Percentiles rank a stretch among this genome's conserved stretches.
Evolutionary conservation across 1,139 yeast genomes (phyloP).

Genomic region (Saccharomyces hybrid): DNA sequence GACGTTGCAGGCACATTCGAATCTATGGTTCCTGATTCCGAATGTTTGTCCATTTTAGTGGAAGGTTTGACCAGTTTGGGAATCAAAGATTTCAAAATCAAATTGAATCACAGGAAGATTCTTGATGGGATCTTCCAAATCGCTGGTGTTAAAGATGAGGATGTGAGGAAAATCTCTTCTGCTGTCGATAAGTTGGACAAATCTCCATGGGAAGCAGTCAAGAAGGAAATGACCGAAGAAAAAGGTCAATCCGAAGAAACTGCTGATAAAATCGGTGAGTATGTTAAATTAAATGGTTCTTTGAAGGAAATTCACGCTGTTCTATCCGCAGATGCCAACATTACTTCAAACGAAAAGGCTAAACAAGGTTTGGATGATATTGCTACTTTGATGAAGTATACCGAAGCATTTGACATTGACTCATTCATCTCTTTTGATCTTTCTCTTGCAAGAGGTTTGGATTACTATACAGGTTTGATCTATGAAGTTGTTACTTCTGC

Average conservation of each 20-base stretch:
- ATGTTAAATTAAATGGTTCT: constrained; percentile 76
- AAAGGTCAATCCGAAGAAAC: constrained; percentile 85
- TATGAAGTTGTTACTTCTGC: constrained; percentile 94
- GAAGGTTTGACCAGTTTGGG: constrained; percentile 83
- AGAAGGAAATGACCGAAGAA: constrained; percentile 84
- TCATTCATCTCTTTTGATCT: constrained; percentile 71
- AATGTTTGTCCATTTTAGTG: constrained; percentile 67
- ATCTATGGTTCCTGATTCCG: constrained; percentile 93
- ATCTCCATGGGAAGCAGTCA: constrained; percentile 89
- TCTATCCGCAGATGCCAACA: constrained; percentile 49
- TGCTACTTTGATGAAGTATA: constrained; percentile 62
- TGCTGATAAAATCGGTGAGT: constrained; percentile 88
- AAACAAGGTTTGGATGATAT: constrained; percentile 77
- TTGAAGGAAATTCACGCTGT: constrained; percentile 57
- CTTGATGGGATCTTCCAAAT: constrained; percentile 92
- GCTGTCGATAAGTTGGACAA: constrained; percentile 97
- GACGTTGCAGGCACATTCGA: constrained; percentile 93
- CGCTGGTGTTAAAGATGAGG: constrained; percentile 91
- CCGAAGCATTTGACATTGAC: constrained; percentile 70
- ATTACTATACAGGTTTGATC: constrained; percentile 92
- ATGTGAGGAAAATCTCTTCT: constrained; percentile 84
- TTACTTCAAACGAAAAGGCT: constrained; percentile 63
- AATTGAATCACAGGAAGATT: constrained; percentile 89
- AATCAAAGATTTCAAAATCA: constrained; percentile 79
- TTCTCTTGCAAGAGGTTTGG: constrained; percentile 94